Evolutionary conservation across 495 filamentous ascomycete species (phyloP), one percentile per base, ranked within the genome.

Genomic region (Ascobolus immersus): DNA sequence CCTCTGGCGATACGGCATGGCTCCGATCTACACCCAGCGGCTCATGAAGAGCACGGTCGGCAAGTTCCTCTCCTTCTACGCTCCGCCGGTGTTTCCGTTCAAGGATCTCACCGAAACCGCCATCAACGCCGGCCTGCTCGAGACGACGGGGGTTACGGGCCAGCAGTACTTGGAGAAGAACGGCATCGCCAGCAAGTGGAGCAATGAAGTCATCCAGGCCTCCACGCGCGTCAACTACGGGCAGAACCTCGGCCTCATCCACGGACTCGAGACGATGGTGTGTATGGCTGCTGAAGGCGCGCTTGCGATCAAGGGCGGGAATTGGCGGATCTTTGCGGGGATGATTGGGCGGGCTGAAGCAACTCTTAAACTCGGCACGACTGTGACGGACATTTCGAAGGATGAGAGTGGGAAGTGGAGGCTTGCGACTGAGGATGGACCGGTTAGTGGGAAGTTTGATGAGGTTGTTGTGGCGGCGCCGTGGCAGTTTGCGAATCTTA

Each of bases 201-300:
- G 75, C 2, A 66, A 67, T 8, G 81, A 99, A 30, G 69, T 99
- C 26, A 66, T 96, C 9, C 89, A 94, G 55, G 78, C 86, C 2
- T 76, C 70, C 41, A 94, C 86, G 1, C 62, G 86, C 4, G 86
- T 94, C 27, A 99, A 99, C 48, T 94, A 94, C 55, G 86, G 74
- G 0, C 77, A 84, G 40, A 93, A 99, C 39, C 48, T 96, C 5
- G 59, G 54, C 2, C 50, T 70, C 28, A 86, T 94, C 20, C 84
- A 99, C 44, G 89, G 78, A 3, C 51, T 99, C 7, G 79, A 84
- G 41, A 69, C 81, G 0, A 84, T 93, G 73, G 86, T 92, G 11
- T 73, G 78, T 47, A 78, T 94, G 77, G 77, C 82, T 1, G 71
- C 80, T 0, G 74, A 86, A 32, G 78, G 79, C 4, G 77, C 82